Conservation (phyloP, 1,284 basidiomycete species). For the Athelia sp. region DNA sequence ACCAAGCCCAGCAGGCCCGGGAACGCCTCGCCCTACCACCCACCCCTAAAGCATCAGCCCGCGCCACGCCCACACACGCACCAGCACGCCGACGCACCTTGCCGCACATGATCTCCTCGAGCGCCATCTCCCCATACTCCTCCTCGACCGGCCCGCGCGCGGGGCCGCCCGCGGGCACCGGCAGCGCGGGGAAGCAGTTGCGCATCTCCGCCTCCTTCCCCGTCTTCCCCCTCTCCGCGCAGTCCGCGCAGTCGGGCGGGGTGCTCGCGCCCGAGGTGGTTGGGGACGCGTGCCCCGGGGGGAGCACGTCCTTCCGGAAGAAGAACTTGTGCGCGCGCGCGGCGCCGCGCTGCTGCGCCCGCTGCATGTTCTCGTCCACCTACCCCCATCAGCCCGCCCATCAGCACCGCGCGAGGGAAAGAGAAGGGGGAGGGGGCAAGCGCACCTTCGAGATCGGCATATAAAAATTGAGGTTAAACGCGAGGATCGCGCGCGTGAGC, state of each 20-base stretch:
- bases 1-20: constrained; percentile 87
- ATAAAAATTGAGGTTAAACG: constrained; percentile 92
- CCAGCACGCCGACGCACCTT: constrained; percentile 43
- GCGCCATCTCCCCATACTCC: constrained; percentile 89
- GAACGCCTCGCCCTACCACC: constrained; percentile 54
- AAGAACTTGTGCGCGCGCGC: constrained; percentile 73
- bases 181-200: constrained; percentile 64
- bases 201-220: constrained; percentile 59
- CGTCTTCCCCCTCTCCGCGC: neutral
- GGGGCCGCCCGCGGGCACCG: constrained; percentile 43
- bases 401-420: neutral
- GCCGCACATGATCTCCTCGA: constrained; percentile 93
- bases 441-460: constrained; percentile 91
- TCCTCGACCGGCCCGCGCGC: constrained; percentile 54
- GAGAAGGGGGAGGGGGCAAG: neutral
- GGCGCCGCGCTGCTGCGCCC: constrained; percentile 85
- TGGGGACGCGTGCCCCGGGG: constrained; percentile 35
- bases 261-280: constrained; percentile 46
- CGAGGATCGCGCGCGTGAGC: constrained; percentile 89
- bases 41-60: neutral
- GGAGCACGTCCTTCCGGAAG: constrained; percentile 87
- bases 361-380: constrained; percentile 97
- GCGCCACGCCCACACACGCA: too few relatives aligned
- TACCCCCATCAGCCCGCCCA: constrained; percentile 23
- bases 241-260: constrained; percentile 34